These are phyloP conservation scores for Grigorovia jiainica DNA, from an alignment of 805 yeast species.

Conservation along the genomic window DNA sequence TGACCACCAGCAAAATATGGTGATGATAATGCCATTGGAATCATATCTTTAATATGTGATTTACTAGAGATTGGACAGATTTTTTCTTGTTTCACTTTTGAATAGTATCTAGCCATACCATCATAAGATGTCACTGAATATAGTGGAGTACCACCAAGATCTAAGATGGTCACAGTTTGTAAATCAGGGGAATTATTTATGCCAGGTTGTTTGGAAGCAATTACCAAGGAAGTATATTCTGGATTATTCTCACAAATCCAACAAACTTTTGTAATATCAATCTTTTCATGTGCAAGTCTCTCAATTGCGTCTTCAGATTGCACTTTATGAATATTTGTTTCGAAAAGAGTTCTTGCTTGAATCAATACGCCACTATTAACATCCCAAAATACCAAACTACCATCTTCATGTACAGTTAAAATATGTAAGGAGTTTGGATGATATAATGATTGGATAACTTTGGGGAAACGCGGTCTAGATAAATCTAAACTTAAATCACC, in stretches of 20 bases:
- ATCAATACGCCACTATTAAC: constrained; percentile 64
- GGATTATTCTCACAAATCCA: constrained; percentile 83
- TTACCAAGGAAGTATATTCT: constrained; percentile 62
- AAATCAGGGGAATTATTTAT: constrained; percentile 29
- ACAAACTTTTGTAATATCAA: constrained; percentile 42
- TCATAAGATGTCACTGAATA: constrained; percentile 77
- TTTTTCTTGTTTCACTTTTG: constrained; percentile 46
- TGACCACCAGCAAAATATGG: constrained; percentile 79
- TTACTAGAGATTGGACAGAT: constrained; percentile 45
- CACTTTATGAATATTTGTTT: constrained; percentile 52
- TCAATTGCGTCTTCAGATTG: constrained; percentile 18
- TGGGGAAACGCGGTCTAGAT: constrained; percentile 32
- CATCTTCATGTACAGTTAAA: constrained; percentile 71
- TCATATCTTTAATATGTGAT: constrained; percentile 36
- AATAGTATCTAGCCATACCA: constrained; percentile 70
- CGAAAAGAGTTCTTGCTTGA: constrained; percentile 64
- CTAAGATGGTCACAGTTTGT: constrained; percentile 44
- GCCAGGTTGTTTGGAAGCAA: constrained; percentile 53
- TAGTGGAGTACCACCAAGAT: constrained; percentile 72
- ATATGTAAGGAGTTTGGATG: constrained; percentile 91
- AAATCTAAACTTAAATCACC: constrained; percentile 37
- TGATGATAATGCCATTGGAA: constrained; percentile 48
- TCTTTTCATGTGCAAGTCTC: constrained; percentile 8
- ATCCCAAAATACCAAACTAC: constrained; percentile 89
- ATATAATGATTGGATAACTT: constrained; percentile 49